Base-by-base conservation (phyloP, 1,284 basidiomycete genomes). In the Ceratobasidium sp. region DNA sequence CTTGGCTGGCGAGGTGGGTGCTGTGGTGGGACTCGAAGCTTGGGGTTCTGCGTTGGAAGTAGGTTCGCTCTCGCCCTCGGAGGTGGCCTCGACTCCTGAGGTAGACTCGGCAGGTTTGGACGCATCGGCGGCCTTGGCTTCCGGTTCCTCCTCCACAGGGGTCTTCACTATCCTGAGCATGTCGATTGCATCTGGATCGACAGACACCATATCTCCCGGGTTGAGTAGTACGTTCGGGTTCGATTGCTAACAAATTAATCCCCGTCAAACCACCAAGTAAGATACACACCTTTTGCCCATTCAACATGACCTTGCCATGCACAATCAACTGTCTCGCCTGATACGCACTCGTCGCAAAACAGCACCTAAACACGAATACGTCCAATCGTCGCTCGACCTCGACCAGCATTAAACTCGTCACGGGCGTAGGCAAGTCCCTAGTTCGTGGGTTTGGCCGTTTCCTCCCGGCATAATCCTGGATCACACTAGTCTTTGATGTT, bases 361-460 rank as follows among this genome's bases (percentile, higher is more conserved):
- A 98, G 71, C 87, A 87, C 68, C 97, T 83, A 80, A 98, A 98
- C 62, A 99, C 82, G 76, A 96, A 87, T 38, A 94, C 90, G 76
- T 99, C 97, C 75, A 99, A 84, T 76, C 97, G 80, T 74, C 96
- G 85, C 83, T 99, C 97, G n/a, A 98, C 86, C 78, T 96, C 92
- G 1, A 85, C 79, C 77, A 94, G 93, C 91, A 98, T 94, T 84
- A 98, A 85, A 77, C 91, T 93, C 56, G 91, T 92, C 17, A 96
- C 88, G 1, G 92, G 92, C 3, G 90, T 87, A 73, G 90, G 83
- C 2, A 12, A 12, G 45, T 7, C 22, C 10, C 10, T 15, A 6
- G 13, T 47, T 22, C 45, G 45, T 87, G 79, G 87, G 89, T 71
- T 84, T 82, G 47, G 82, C 81, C 69, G 91, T 77, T 79, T 34